phyloP scores from a whole-genome alignment of 2,329 filamentous ascomycete genomes.

The Hymenoscyphus fraxineus region DNA sequence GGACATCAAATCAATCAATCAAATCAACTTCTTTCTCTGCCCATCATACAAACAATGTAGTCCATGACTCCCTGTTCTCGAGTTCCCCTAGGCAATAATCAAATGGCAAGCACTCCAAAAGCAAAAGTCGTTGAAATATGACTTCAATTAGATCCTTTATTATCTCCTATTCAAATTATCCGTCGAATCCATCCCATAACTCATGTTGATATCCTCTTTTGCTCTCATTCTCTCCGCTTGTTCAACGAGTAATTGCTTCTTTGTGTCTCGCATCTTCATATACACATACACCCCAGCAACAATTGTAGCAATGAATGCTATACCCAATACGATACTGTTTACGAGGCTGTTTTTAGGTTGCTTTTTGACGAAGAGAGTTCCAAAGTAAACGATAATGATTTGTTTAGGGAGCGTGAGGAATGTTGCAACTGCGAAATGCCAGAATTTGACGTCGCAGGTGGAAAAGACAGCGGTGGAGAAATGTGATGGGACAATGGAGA shows the following conservation, averaged over 20 bases:
- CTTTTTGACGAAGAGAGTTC: slow-evolving; percentile 36
- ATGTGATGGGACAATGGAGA: slow-evolving; percentile 41
- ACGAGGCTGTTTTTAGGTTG: slow-evolving; percentile 30
- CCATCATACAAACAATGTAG: background rate
- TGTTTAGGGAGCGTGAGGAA: slow-evolving; percentile 42
- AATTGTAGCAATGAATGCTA: slow-evolving; percentile 37
- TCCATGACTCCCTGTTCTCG: background rate
- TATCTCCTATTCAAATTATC: background rate
- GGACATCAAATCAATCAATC: too few species aligned
- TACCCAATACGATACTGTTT: slow-evolving; percentile 36
- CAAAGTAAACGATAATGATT: slow-evolving; percentile 41
- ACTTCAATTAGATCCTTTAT: background rate
- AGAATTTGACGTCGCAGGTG: slow-evolving; percentile 42
- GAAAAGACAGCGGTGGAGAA: slow-evolving; percentile 44
- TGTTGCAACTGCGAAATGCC: slow-evolving; percentile 40
- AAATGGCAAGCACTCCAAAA: background rate
- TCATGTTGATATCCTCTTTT: background rate
- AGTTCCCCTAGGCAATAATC: background rate
- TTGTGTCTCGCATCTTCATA: slow-evolving; percentile 37
- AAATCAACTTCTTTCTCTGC: too few species aligned
- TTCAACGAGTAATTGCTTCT: slow-evolving; percentile 36
- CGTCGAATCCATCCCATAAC: background rate
- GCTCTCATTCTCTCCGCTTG: slow-evolving; percentile 25
- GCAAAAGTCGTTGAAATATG: background rate
- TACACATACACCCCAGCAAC: slow-evolving; percentile 38